Evolutionary conservation across 805 yeast species (phyloP).

Genomic region (Hanseniaspora singularis): DNA sequence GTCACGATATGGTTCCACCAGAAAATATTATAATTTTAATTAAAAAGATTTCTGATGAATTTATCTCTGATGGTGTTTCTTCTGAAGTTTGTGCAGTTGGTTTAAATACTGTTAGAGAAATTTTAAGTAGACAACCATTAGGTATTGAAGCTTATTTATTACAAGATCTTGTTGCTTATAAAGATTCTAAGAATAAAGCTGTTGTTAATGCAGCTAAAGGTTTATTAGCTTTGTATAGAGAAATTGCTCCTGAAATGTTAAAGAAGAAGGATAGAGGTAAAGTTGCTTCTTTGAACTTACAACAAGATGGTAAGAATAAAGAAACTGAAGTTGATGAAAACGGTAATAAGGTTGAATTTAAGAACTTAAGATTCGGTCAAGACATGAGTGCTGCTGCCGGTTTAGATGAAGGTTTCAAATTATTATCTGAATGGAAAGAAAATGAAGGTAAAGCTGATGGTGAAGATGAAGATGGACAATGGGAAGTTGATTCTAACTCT

Average conservation of each 20-base stretch:
- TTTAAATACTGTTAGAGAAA: slow-evolving; percentile 86
- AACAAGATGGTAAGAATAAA: slow-evolving; percentile 42
- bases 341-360: slow-evolving; percentile 53
- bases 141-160: slow-evolving; percentile 80
- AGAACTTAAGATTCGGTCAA: slow-evolving; percentile 56
- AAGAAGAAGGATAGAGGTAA: slow-evolving; percentile 86
- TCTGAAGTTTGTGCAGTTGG: slow-evolving; percentile 98
- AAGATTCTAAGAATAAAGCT: slow-evolving; percentile 85
- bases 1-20: slow-evolving; percentile 96
- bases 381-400: slow-evolving; percentile 44
- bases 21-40: slow-evolving; percentile 71
- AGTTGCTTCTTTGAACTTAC: slow-evolving; percentile 70
- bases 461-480: slow-evolving; percentile 44
- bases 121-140: slow-evolving; percentile 82
- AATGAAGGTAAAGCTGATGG: slow-evolving; percentile 42
- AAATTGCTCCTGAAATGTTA: slow-evolving; percentile 93
- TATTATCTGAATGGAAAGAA: slow-evolving; percentile 68
- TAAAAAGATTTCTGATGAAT: slow-evolving; percentile 90
- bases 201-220: slow-evolving; percentile 92
- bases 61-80: slow-evolving; percentile 96
- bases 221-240: slow-evolving; percentile 75
- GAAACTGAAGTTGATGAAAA: slow-evolving; percentile 27
- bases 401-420: slow-evolving; percentile 85
- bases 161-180: slow-evolving; percentile 82
- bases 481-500: slow-evolving; percentile 32